Conservation (phyloP, 192 early-diverging fungal genomes). For the Linnemannia hyalina region DNA sequence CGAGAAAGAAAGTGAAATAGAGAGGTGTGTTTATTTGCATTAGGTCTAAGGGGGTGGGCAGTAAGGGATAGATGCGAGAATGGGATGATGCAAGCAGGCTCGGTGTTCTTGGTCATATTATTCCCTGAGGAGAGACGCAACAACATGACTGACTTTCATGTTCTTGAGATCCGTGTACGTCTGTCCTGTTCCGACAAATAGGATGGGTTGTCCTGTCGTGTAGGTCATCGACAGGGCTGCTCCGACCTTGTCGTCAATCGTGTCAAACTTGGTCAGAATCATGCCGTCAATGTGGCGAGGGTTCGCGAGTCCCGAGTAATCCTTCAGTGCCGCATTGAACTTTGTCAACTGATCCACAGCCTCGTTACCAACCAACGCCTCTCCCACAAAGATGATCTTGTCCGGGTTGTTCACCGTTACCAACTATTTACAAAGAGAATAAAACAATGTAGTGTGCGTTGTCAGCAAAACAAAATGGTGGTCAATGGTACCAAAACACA, state of each 20-base stretch:
- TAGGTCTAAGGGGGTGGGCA: neutral
- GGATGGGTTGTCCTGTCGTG: conserved; percentile 93
- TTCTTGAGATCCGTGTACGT: conserved; percentile 96
- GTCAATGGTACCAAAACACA: neutral
- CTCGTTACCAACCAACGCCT: conserved; percentile 97
- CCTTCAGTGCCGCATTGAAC: conserved; percentile 94
- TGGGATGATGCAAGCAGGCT: too few species aligned
- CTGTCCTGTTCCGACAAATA: conserved; percentile 98
- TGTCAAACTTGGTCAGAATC: conserved; percentile 97
- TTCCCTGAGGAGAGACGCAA: conserved; percentile 72
- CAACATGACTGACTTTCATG: conserved; percentile 84
- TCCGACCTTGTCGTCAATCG: conserved; percentile 96
- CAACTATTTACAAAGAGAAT: conserved; percentile 58
- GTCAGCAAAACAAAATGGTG: neutral
- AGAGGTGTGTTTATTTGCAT: conserved; percentile 3
- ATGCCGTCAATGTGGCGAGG: conserved; percentile 96
- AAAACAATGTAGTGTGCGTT: neutral
- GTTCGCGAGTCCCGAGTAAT: conserved; percentile 84
- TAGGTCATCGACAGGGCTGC: conserved; percentile 97
- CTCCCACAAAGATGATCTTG: conserved; percentile 98
- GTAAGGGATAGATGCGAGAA: neutral
- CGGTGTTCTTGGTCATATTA: conserved; percentile 34
- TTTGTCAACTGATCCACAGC: conserved; percentile 96
- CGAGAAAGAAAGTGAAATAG: neutral
- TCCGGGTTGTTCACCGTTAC: conserved; percentile 92